Conservation (phyloP, 768 basidiomycete species). For the Chalciporus sphaerocephalus region DNA sequence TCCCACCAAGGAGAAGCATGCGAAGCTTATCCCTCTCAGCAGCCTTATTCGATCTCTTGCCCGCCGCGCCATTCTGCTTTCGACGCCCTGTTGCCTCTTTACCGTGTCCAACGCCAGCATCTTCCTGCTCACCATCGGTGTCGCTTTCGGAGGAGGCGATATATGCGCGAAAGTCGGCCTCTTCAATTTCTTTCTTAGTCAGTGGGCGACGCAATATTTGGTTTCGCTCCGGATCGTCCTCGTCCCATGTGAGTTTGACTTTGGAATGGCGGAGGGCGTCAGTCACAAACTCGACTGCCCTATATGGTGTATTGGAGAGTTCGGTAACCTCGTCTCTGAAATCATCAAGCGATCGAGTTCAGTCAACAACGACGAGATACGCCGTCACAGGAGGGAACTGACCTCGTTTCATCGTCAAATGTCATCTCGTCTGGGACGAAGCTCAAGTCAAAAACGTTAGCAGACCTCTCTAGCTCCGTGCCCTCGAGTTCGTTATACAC, state of each 20-base stretch:
- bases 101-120: neutral
- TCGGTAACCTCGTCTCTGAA: constrained; percentile 80
- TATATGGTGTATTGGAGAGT: constrained; percentile 55
- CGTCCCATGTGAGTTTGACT: constrained; percentile 98
- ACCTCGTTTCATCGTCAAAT: constrained; percentile 78
- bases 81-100: constrained; percentile 3
- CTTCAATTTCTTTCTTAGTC: constrained; percentile 83
- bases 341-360: neutral
- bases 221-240: constrained; percentile 87
- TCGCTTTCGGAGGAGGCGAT: constrained; percentile 63
- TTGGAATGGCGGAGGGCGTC: constrained; percentile 96
- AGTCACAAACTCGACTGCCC: constrained; percentile 84
- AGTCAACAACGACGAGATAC: neutral
- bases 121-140: constrained; percentile 28
- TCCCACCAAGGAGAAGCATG: constrained; percentile 65
- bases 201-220: constrained; percentile 75
- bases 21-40: constrained; percentile 67
- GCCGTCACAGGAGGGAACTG: neutral
- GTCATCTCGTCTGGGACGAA: constrained; percentile 88
- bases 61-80: constrained; percentile 9
- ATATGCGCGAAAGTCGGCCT: constrained; percentile 82
- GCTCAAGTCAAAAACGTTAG: constrained; percentile 93
- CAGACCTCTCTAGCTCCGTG: constrained; percentile 93
- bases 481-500: constrained; percentile 86
- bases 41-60: constrained; percentile 34